Evolutionary conservation across 2,329 filamentous ascomycete species (phyloP).

Genomic region (Amauroascus verrucosus): DNA sequence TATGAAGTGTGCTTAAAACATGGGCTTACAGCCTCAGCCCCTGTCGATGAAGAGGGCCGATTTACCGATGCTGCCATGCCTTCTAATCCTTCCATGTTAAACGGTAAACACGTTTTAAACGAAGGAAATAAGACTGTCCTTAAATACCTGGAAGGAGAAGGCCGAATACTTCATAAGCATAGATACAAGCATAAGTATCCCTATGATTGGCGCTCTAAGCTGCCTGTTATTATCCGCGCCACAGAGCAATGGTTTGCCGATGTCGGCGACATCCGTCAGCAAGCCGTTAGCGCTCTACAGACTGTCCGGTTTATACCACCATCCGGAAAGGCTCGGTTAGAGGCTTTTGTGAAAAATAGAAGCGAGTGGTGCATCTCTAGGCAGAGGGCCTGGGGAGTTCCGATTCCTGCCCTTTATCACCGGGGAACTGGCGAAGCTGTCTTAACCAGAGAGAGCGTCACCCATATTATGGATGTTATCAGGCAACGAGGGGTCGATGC

Average conservation of each 20-base stretch:
- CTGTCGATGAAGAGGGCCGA: slow-evolving; percentile 67
- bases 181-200: slow-evolving; percentile 84
- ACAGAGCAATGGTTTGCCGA: slow-evolving; percentile 98
- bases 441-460: slow-evolving; percentile 67
- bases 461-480: slow-evolving; percentile 74
- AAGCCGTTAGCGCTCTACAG: slow-evolving; percentile 59
- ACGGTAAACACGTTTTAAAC: slow-evolving; percentile 60
- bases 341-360: slow-evolving; percentile 75
- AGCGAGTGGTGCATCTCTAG: slow-evolving; percentile 98
- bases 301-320: slow-evolving; percentile 70
- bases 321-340: slow-evolving; percentile 60
- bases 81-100: slow-evolving; percentile 54
- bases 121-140: slow-evolving; percentile 62
- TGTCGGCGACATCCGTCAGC: slow-evolving; percentile 67
- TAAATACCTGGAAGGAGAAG: slow-evolving; percentile 51
- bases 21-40: slow-evolving; percentile 65
- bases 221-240: slow-evolving; percentile 79
- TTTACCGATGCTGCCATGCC: slow-evolving; percentile 76
- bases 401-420: slow-evolving; percentile 82
- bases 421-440: slow-evolving; percentile 57
- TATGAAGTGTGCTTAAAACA: slow-evolving; percentile 68
- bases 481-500: slow-evolving; percentile 71
- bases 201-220: slow-evolving; percentile 94
- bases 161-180: slow-evolving; percentile 57
- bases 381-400: slow-evolving; percentile 91